Evolutionary conservation across 345 rosid species (phyloP), one percentile per base, ranked within the genome.

Genomic region (Crucihimalaya himalaica): DNA sequence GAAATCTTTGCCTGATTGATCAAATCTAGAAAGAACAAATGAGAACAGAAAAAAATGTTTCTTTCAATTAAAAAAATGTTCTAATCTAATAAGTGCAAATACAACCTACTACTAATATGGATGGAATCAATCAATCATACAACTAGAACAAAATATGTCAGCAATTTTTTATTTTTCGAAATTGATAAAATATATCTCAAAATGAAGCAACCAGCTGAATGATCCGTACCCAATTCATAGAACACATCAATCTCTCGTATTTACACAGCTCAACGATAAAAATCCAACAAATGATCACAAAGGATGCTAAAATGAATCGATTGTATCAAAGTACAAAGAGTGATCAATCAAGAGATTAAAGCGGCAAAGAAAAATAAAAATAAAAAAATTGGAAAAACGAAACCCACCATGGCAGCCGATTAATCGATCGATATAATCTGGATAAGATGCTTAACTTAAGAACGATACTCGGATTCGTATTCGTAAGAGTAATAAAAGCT

Each of bases 401-500:
- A 68, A 64, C 72, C 11, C 55, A 70, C 80, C 80, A 77, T 77
- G 53, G 76, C 25, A 46, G 6, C 67, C 8, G 67, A 56, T 64
- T 29, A 12, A 48, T 39, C 28, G 72, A 39, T 77, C 2, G 37
- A 56, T 15, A 3, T 6, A 63, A 19, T n/a, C 10, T 59, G 1
- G 32, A 54, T 7, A n/a, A 35, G 66, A 28, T 69, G 42, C 0
- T 62, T 43, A 19, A 62, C 10, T 52, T 45, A n/a, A 29, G 18
- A 23, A 29, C 35, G 53, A 20, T 37, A 53, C 34, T 56, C 45
- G 76, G 19, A 27, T 53, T 6, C n/a, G 42, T 19, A 2, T 34
- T 4, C 8, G 59, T 8, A 42, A 57, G 63, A 48, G 18, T 48
- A 42, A 37, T 32, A 51, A 27, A 48, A 58, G 1, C 27, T 11